Evolutionary conservation across 306 rosid species (phyloP), one percentile per base, ranked within the genome.

Genomic region (Senna siamea): DNA sequence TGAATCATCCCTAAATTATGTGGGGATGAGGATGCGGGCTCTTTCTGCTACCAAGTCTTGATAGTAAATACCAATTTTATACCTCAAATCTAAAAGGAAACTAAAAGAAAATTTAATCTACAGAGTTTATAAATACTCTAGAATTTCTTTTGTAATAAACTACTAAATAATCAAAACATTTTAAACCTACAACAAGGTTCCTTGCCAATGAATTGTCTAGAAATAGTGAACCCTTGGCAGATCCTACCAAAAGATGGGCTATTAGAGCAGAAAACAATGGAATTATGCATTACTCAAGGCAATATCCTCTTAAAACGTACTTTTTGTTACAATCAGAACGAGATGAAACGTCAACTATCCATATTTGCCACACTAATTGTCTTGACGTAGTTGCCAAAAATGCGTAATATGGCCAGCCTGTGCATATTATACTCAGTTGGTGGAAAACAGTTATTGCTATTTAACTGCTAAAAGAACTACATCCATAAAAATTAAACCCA

Each of bases 361-460:
- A 68, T 75, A 93, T 91, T 82, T 93, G 98, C 97, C 97, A 91
- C 72, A 88, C 83, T 69, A 93, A 76, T 34, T 93, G 98, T 79
- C 92, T 93, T 47, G 97, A 89, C 0, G 96, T 97, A 80, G 55
- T 86, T 18, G 82, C 86, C 84, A 91, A 81, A 89, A 82, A 83
- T 73, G 90, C 87, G 79, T 87, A 89, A 78, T 87, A 93, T 28
- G 97, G 97, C 98, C 93, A 87, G 11, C 89, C 97, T 93, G 89
- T 73, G 54, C 72, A 72, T 61, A 43, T 64, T 30, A 37, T 9
- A 43, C 67, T 71, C 71, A 80, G 32, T 55, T 51, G 51, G 48
- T 28, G 19, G 40, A 32, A 61, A 69, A 63, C 62, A 78, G 28
- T 63, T 19, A 22, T 14, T 26, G 32, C 38, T 70, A 82, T 12